A percentile compares a stretch with the other conserved stretches of the same genome.
phyloP scores from a whole-genome alignment of 768 basidiomycete genomes.

The Dacryopinax primogenitus region DNA sequence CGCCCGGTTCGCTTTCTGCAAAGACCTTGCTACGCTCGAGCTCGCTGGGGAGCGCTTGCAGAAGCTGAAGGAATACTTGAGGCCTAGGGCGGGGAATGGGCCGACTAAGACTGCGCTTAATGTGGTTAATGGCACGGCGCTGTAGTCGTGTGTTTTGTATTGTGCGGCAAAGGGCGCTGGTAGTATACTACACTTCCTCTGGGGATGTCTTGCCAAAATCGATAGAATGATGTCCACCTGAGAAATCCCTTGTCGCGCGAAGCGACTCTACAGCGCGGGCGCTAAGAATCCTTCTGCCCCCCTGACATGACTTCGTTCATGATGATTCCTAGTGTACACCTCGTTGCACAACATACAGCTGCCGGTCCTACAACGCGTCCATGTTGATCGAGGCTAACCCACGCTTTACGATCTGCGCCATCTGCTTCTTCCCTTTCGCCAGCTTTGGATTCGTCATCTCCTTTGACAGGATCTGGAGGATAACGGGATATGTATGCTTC shows the following conservation, averaged over 20 bases:
- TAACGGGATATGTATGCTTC: not conserved
- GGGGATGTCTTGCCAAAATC: too few species aligned
- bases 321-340: not conserved
- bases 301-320: too few species aligned
- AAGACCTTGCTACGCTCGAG: slow-evolving; percentile 73
- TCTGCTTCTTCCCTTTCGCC: not conserved
- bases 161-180: too few species aligned
- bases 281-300: too few species aligned
- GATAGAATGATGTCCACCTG: too few species aligned
- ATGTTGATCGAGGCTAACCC: not conserved
- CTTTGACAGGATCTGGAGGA: not conserved
- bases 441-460: not conserved
- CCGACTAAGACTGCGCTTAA: not conserved
- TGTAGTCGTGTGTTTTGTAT: too few species aligned
- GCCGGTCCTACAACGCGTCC: not conserved
- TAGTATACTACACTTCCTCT: too few species aligned
- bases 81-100: not conserved
- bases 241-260: too few species aligned
- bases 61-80: slow-evolving; percentile 53
- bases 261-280: too few species aligned
- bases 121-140: not conserved
- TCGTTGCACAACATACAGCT: not conserved
- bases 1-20: slow-evolving; percentile 89
- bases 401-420: not conserved
- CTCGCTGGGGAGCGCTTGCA: slow-evolving; percentile 74